Conservation (phyloP, 345 rosid species). For the Salix viminalis region DNA sequence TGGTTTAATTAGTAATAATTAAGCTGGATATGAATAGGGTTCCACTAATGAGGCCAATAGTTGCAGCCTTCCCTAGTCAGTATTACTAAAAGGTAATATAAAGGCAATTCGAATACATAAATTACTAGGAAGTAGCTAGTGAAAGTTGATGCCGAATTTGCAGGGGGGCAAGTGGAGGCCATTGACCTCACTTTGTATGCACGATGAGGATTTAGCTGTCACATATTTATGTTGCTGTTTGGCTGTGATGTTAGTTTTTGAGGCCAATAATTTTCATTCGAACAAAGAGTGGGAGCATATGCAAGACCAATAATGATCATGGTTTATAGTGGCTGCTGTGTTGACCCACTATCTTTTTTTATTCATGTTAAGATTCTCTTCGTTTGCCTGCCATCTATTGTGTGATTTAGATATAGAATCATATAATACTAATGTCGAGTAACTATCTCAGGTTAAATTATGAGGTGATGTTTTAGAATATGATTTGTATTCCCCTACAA, state of each 20-base stretch:
- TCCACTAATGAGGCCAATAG: background rate
- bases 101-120: too few relatives aligned
- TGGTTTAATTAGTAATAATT: background rate
- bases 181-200: background rate
- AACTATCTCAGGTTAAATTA: too few relatives aligned
- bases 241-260: background rate
- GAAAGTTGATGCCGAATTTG: background rate
- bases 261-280: background rate
- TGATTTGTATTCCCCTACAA: too few relatives aligned
- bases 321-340: slow-evolving; percentile 5
- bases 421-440: too few relatives aligned
- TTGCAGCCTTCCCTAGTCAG: background rate
- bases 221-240: background rate
- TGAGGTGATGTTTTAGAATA: too few relatives aligned
- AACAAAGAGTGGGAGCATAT: background rate
- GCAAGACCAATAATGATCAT: background rate
- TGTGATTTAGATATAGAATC: background rate
- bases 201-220: background rate
- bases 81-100: background rate
- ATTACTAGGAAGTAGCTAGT: background rate
- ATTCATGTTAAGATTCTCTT: slow-evolving; percentile 8
- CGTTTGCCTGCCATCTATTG: slow-evolving; percentile 25
- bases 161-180: background rate
- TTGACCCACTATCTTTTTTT: slow-evolving; percentile 22
- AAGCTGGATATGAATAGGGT: too few relatives aligned